Conservation (phyloP, 23 red algal species). For the Agarophyton chilense region DNA sequence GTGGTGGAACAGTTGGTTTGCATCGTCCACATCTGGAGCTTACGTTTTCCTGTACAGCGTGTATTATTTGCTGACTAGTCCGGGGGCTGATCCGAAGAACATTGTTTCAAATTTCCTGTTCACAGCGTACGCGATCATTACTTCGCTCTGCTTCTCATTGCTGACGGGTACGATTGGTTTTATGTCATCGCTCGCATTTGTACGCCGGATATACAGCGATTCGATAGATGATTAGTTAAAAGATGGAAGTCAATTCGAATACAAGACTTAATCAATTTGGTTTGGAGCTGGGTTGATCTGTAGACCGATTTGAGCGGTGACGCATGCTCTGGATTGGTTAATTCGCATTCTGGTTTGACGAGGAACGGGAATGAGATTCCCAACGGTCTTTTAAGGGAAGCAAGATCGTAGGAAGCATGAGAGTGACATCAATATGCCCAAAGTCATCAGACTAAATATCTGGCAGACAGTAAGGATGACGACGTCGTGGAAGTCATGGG, state of each 20-base stretch:
- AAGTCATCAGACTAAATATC: too few relatives aligned
- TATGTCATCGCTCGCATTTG: slow-evolving; percentile 80
- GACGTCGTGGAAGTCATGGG: too few relatives aligned
- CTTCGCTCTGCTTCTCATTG: slow-evolving; percentile 68
- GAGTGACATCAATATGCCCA: too few relatives aligned
- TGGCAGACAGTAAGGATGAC: too few relatives aligned
- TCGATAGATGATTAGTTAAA: slow-evolving; percentile 72
- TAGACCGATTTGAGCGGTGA: background rate
- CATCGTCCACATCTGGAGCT: slow-evolving; percentile 72
- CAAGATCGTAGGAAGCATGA: too few relatives aligned
- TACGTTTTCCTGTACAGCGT: slow-evolving; percentile 95
- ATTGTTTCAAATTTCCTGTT: slow-evolving; percentile 83
- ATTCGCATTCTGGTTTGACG: background rate
- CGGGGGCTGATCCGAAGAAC: slow-evolving; percentile 61
- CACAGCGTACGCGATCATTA: slow-evolving; percentile 71
- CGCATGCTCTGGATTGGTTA: background rate
- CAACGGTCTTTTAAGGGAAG: background rate
- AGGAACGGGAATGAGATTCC: background rate
- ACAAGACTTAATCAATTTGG: background rate
- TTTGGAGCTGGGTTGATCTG: background rate
- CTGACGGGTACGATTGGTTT: slow-evolving; percentile 88
- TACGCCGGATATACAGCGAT: slow-evolving; percentile 84
- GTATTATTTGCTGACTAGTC: slow-evolving; percentile 68
- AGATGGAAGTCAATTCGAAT: background rate
- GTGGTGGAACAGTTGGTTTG: slow-evolving; percentile 85